phyloP scores from a whole-genome alignment of 2,329 filamentous ascomycete species.

The Claviceps citrina region DNA sequence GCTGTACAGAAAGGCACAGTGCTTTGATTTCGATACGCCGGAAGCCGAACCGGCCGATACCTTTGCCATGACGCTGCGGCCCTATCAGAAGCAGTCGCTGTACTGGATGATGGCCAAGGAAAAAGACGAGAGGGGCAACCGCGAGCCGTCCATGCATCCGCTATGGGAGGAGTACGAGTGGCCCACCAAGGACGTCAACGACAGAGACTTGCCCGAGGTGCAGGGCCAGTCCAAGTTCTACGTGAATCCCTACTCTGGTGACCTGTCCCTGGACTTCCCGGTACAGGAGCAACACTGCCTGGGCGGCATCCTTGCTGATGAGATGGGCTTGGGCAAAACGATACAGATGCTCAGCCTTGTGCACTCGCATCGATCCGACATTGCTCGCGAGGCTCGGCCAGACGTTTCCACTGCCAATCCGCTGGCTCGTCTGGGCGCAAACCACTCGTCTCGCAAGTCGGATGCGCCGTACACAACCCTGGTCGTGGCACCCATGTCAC shows the following conservation, averaged over 20 bases:
- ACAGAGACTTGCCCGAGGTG: conserved; percentile 53
- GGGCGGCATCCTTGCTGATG: conserved; percentile 83
- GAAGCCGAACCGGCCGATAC: conserved; percentile 68
- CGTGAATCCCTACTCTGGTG: conserved; percentile 92
- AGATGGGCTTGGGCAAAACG: conserved; percentile 96
- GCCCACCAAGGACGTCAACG: conserved; percentile 77
- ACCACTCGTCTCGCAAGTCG: conserved; percentile 37
- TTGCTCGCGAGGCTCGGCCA: conserved; percentile 24
- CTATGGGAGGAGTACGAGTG: conserved; percentile 92
- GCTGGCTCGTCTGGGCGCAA: conserved; percentile 46
- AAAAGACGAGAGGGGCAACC: conserved; percentile 55
- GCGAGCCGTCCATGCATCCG: conserved; percentile 80
- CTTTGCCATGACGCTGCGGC: conserved; percentile 70
- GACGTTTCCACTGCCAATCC: conserved; percentile 35
- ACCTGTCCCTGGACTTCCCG: conserved; percentile 81
- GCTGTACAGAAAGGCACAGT: conserved; percentile 88
- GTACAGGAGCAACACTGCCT: conserved; percentile 88
- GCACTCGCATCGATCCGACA: conserved; percentile 60
- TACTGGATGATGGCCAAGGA: conserved; percentile 97
- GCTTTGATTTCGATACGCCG: conserved; percentile 87
- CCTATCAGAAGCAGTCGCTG: conserved; percentile 89
- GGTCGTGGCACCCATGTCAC: conserved; percentile 91
- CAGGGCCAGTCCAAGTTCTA: conserved; percentile 64
- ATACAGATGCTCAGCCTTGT: conserved; percentile 96
- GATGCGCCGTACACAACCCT: conserved; percentile 77